These are phyloP conservation scores for Penicillium silybi DNA, from an alignment of 495 filamentous ascomycete species.

Conservation along the genomic window DNA sequence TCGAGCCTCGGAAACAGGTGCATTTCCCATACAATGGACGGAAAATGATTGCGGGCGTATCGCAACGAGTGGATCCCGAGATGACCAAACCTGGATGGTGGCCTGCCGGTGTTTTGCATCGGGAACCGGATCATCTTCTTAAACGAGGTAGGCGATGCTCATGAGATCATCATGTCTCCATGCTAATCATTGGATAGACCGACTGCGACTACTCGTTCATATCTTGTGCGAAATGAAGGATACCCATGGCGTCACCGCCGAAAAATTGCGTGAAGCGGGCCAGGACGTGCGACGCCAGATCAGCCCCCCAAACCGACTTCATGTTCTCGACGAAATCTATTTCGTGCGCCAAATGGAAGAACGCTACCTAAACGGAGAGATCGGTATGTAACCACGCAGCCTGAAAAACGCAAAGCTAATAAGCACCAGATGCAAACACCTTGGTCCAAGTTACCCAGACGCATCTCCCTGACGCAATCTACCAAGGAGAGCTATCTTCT, in stretches of 20 bases:
- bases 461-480: constrained; percentile 20
- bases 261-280: constrained; percentile 41
- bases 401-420: neutral
- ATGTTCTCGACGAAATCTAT: constrained; percentile 62
- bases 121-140: constrained; percentile 75
- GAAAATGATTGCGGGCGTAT: constrained; percentile 39
- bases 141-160: constrained; percentile 57
- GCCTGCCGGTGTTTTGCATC: constrained; percentile 64
- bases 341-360: constrained; percentile 63
- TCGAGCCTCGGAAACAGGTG: constrained; percentile 83
- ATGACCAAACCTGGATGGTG: constrained; percentile 69
- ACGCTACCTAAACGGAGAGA: constrained; percentile 52
- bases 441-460: constrained; percentile 20
- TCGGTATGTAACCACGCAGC: constrained; percentile 40
- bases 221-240: constrained; percentile 51
- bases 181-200: constrained; percentile 39
- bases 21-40: constrained; percentile 73
- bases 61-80: constrained; percentile 36
- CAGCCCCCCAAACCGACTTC: constrained; percentile 26
- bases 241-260: constrained; percentile 38
- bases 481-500: constrained; percentile 11
- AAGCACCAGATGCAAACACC: constrained; percentile 17
- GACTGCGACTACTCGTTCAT: constrained; percentile 57
- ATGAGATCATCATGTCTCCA: neutral
- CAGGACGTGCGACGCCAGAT: constrained; percentile 42